Conservation (phyloP, 2,329 filamentous ascomycete species). For the Didymella pinodella region DNA sequence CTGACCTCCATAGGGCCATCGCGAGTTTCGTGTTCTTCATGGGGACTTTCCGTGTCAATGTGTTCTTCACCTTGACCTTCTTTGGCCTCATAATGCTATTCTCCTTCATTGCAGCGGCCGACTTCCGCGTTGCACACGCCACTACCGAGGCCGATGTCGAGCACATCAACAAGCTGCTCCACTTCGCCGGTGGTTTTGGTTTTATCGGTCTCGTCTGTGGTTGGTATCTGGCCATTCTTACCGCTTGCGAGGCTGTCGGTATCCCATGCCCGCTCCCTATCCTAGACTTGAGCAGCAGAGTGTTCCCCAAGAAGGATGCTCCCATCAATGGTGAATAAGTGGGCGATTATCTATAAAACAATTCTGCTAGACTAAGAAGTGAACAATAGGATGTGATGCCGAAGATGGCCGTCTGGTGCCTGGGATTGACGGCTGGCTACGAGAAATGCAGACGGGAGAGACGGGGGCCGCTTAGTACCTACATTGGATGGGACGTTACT, state of each 20-base stretch:
- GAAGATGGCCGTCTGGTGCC: not conserved
- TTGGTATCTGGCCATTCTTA: constrained; percentile 32
- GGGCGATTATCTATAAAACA: too few species aligned
- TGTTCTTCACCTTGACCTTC: constrained; percentile 28
- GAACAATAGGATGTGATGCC: not conserved
- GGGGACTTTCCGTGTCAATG: constrained; percentile 30
- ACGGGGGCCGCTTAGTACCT: not conserved
- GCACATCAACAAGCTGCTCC: constrained; percentile 26
- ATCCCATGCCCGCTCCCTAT: constrained; percentile 33
- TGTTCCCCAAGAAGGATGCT: constrained; percentile 24
- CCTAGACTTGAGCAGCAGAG: constrained; percentile 30
- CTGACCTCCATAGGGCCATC: constrained; percentile 26
- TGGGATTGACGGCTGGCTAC: not conserved
- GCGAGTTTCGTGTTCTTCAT: constrained; percentile 31
- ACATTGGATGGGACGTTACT: not conserved
- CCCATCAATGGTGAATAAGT: not conserved
- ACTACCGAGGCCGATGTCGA: constrained; percentile 25
- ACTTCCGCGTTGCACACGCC: constrained; percentile 24
- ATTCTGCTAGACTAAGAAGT: not conserved
- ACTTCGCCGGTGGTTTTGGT: constrained; percentile 28
- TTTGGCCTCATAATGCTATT: constrained; percentile 32
- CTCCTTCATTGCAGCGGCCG: constrained; percentile 31
- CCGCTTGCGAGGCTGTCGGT: constrained; percentile 29
- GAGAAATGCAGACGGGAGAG: not conserved
- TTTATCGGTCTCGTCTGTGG: constrained; percentile 28